Base-by-base conservation (phyloP, 371 early-diverging fungal genomes). In the Mucor racemosus region DNA sequence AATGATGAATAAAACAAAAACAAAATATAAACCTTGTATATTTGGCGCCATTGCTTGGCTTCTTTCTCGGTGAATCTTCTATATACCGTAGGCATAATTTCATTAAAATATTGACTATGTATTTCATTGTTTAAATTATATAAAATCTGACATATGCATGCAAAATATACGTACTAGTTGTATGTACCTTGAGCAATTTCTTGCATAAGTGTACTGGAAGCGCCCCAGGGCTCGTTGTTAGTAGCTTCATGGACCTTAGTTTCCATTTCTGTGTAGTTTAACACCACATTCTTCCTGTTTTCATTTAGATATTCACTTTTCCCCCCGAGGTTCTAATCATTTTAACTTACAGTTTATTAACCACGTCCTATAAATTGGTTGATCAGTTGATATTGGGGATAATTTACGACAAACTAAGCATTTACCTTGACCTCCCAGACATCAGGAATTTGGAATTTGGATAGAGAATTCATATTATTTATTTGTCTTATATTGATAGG, bases 21-120 rank as follows among this genome's bases (percentile, higher is more conserved):
- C 44, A 38, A 8, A 44, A 11, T 19, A 39, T 21, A 55, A 57
- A 64, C 71, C 87, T 98, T 98, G 85, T 98, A 98, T 35, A 94
- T 89, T 73, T 95, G 94, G 63, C 98, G 78, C 98, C 98, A 98
- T 64, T 91, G 90, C 26, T 87, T 75, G 1, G 92, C 84, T 60
- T 94, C 91, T 58, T 91, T 89, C 65, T 97, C 97, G 40, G 91
- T 86, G 67, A 97, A 88, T 26, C 94, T 88, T 66, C 91, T 87
- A 77, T 92, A 96, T 36, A 97, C 88, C 21, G 91, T 90, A 1
- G 93, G 87, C 96, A 98, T 96, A 64, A 97, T 93, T 72, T 97
- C 97, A 66, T 92, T 92, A 72, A 96, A 95, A 67, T 92, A 84
- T 82, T 91, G 89, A 68, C 95, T 94, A 68, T 31, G 5, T 17